Evolutionary conservation across 371 early-diverging fungal genomes (phyloP).

Genomic region (Synchytrium microbalum): DNA sequence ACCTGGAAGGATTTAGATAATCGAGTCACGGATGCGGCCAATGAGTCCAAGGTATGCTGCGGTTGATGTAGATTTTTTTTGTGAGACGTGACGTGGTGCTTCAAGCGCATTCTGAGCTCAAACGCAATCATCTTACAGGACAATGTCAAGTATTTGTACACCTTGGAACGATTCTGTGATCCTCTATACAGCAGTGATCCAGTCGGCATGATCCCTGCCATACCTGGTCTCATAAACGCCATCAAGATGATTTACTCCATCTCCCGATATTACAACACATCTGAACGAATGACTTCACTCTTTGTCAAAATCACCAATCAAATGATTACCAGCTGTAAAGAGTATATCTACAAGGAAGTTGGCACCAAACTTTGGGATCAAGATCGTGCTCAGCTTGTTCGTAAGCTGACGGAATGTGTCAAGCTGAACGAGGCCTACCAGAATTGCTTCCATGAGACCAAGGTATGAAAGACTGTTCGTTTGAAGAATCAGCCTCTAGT

Average conservation of each 20-base stretch:
- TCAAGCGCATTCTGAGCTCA: background rate
- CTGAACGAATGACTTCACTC: slow-evolving; percentile 55
- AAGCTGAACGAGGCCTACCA: slow-evolving; percentile 54
- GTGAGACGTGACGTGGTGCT: background rate
- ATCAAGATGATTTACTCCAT: slow-evolving; percentile 59
- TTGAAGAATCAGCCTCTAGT: background rate
- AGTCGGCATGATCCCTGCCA: slow-evolving; percentile 48
- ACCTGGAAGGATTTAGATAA: slow-evolving; percentile 56
- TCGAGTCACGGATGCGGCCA: slow-evolving; percentile 57
- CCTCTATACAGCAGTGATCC: slow-evolving; percentile 52
- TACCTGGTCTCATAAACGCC: slow-evolving; percentile 55
- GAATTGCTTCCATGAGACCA: slow-evolving; percentile 49
- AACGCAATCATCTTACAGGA: slow-evolving; percentile 31
- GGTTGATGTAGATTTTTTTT: background rate
- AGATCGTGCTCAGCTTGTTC: slow-evolving; percentile 39
- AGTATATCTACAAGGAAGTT: slow-evolving; percentile 50
- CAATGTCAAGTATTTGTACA: slow-evolving; percentile 56
- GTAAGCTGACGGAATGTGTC: slow-evolving; percentile 43
- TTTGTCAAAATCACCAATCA: slow-evolving; percentile 60
- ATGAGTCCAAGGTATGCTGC: slow-evolving; percentile 44
- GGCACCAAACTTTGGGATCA: slow-evolving; percentile 56
- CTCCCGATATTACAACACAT: slow-evolving; percentile 57
- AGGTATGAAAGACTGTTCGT: slow-evolving; percentile 31
- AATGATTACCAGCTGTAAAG: slow-evolving; percentile 59
- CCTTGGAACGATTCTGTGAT: slow-evolving; percentile 53